Percentiles rank a stretch among this genome's conserved stretches.
phyloP scores from a whole-genome alignment of 495 filamentous ascomycete genomes.

The Hypoxylon trugodes region DNA sequence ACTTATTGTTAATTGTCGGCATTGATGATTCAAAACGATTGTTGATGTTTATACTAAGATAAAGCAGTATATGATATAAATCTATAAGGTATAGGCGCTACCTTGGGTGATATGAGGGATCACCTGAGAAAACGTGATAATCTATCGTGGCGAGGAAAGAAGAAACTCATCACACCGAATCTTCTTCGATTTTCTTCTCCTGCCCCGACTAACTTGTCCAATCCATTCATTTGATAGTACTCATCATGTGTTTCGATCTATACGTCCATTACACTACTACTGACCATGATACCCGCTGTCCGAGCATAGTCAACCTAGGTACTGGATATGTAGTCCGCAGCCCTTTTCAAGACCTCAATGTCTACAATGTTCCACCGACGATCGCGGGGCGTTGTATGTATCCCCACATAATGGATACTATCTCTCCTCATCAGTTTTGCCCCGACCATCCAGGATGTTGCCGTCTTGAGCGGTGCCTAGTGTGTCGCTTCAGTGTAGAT shows the following conservation, averaged over 20 bases:
- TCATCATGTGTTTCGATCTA: conserved; percentile 23
- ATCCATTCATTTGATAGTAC: not conserved
- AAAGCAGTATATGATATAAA: too few relatives aligned
- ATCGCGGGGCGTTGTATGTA: too few relatives aligned
- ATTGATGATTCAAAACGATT: not conserved
- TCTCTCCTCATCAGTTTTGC: not conserved
- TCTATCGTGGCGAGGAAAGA: not conserved
- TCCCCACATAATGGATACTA: not conserved
- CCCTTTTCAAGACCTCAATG: conserved; percentile 24
- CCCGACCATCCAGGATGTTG: conserved; percentile 28
- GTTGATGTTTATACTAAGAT: not conserved
- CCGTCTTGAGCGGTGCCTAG: not conserved
- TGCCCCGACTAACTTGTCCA: too few relatives aligned
- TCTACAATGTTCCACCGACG: too few relatives aligned
- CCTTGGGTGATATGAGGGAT: too few relatives aligned
- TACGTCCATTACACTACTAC: conserved; percentile 16
- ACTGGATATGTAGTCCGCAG: conserved; percentile 33
- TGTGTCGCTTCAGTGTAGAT: not conserved
- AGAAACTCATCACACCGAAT: not conserved
- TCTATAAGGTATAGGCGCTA: too few relatives aligned
- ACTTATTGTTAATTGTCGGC: not conserved
- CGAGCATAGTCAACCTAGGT: conserved; percentile 17
- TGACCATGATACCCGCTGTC: conserved; percentile 29
- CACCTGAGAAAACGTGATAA: too few relatives aligned
- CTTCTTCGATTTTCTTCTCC: not conserved